Evolutionary conservation across 2,329 filamentous ascomycete species (phyloP).

Genomic region (Neofusicoccum kwambonambiense): DNA sequence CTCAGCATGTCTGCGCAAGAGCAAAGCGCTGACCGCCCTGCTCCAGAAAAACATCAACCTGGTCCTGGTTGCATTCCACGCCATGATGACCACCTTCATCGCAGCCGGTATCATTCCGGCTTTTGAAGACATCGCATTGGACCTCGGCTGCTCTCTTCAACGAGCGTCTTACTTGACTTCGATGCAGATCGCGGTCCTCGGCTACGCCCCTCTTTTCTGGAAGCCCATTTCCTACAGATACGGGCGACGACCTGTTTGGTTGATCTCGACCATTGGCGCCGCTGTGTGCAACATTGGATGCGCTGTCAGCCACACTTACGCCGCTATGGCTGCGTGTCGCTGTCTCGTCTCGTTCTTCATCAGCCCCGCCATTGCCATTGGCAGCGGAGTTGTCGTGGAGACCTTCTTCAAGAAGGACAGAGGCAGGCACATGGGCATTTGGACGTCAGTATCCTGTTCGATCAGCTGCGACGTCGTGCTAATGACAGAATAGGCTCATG

Average conservation of each 20-base stretch:
- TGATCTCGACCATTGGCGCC: slow-evolving; percentile 50
- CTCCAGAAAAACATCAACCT: slow-evolving; percentile 53
- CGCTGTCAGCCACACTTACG: slow-evolving; percentile 50
- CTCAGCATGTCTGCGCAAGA: background rate
- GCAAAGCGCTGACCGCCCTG: background rate
- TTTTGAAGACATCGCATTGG: slow-evolving; percentile 53
- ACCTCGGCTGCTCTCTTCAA: slow-evolving; percentile 51
- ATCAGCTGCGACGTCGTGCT: background rate
- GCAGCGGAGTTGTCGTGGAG: slow-evolving; percentile 58
- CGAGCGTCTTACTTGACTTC: slow-evolving; percentile 55
- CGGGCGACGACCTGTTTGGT: slow-evolving; percentile 55
- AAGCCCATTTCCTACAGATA: slow-evolving; percentile 54
- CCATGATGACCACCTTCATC: slow-evolving; percentile 57
- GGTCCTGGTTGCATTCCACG: slow-evolving; percentile 56
- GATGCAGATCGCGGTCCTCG: slow-evolving; percentile 55
- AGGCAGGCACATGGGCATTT: slow-evolving; percentile 57
- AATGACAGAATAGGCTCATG: slow-evolving; percentile 32
- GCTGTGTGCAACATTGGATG: slow-evolving; percentile 55
- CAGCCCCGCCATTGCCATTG: slow-evolving; percentile 53
- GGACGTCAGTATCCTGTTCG: slow-evolving; percentile 40
- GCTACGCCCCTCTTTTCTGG: slow-evolving; percentile 57
- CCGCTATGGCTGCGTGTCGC: slow-evolving; percentile 51
- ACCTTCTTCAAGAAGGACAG: slow-evolving; percentile 58
- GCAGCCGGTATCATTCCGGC: slow-evolving; percentile 56
- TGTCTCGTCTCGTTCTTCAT: slow-evolving; percentile 58